Conservation (phyloP, 2,329 filamentous ascomycete species). For the Alternaria alternata region DNA sequence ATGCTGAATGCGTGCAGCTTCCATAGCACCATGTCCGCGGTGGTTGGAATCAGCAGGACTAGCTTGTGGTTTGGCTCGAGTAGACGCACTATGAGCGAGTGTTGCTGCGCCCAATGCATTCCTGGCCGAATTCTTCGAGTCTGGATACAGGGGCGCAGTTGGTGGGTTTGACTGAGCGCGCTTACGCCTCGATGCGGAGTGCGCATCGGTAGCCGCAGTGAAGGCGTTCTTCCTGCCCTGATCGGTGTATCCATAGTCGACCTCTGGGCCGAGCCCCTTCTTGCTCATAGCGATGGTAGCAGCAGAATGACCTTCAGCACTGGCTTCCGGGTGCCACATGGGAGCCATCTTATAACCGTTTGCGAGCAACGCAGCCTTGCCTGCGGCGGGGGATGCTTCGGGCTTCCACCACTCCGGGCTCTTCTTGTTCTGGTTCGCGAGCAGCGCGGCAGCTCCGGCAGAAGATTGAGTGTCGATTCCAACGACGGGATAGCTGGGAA, state of each 20-base stretch:
- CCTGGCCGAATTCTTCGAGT: constrained; percentile 66
- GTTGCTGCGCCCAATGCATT: constrained; percentile 79
- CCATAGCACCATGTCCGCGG: constrained; percentile 60
- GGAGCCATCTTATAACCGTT: constrained; percentile 69
- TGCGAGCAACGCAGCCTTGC: constrained; percentile 65
- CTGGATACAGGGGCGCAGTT: constrained; percentile 59
- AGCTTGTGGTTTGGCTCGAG: constrained; percentile 32
- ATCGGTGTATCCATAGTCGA: constrained; percentile 57
- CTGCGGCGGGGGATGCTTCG: constrained; percentile 64
- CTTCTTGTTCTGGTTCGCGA: constrained; percentile 76
- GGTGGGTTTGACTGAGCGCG: constrained; percentile 69
- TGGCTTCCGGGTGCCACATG: constrained; percentile 62
- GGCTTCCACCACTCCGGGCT: constrained; percentile 72
- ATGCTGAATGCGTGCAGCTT: constrained; percentile 70
- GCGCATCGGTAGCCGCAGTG: constrained; percentile 79
- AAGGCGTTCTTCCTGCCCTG: constrained; percentile 71
- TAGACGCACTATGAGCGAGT: constrained; percentile 64
- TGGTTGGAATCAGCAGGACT: constrained; percentile 43
- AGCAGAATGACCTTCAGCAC: constrained; percentile 69
- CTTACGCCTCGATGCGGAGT: constrained; percentile 63
- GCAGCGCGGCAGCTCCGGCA: constrained; percentile 75
- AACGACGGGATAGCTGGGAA: constrained; percentile 76
- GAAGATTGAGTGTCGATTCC: constrained; percentile 68
- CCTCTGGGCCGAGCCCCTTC: constrained; percentile 56
- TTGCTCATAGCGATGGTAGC: constrained; percentile 72